Percentiles rank a stretch among this genome's conserved stretches.
Evolutionary conservation across 768 basidiomycete species (phyloP).

Genomic region (Phanerodontia chrysosporium): DNA sequence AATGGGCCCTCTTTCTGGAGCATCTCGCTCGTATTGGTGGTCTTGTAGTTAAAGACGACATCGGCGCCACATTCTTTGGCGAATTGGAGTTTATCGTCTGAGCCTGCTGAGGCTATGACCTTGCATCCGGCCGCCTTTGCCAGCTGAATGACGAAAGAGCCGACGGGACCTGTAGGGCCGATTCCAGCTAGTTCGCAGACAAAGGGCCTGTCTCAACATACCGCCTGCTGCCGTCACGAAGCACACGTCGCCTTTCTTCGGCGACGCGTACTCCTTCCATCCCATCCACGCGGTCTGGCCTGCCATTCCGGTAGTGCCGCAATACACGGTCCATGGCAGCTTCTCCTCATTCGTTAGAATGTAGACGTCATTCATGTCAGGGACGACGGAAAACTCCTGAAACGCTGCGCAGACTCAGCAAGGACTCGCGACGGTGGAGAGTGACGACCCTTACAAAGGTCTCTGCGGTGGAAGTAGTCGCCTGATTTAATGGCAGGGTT

Average conservation of each 20-base stretch:
- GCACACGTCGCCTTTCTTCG: slow-evolving; percentile 47
- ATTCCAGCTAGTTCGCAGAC: background rate
- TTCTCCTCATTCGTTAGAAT: slow-evolving; percentile 38
- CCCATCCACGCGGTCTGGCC: slow-evolving; percentile 29
- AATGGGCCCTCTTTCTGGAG: slow-evolving; percentile 52
- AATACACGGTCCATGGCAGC: slow-evolving; percentile 44
- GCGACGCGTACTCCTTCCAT: slow-evolving; percentile 38
- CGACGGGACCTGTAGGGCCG: slow-evolving; percentile 42
- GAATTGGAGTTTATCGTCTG: slow-evolving; percentile 65
- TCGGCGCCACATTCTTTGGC: slow-evolving; percentile 57
- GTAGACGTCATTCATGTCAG: slow-evolving; percentile 17
- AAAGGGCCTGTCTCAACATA: background rate
- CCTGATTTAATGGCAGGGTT: slow-evolving; percentile 1
- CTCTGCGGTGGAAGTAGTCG: background rate
- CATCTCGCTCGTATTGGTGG: slow-evolving; percentile 42
- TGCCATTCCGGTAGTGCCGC: slow-evolving; percentile 47
- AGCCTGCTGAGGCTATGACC: slow-evolving; percentile 68
- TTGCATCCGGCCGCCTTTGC: slow-evolving; percentile 42
- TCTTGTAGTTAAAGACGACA: slow-evolving; percentile 73
- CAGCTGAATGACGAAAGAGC: slow-evolving; percentile 50
- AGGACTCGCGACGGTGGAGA: background rate
- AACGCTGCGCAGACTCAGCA: slow-evolving; percentile 24
- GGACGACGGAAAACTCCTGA: slow-evolving; percentile 36
- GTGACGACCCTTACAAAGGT: slow-evolving; percentile 19
- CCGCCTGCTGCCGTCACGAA: slow-evolving; percentile 46